Conservation (phyloP, 2,329 filamentous ascomycete species). For the Kalmusia sp. region DNA sequence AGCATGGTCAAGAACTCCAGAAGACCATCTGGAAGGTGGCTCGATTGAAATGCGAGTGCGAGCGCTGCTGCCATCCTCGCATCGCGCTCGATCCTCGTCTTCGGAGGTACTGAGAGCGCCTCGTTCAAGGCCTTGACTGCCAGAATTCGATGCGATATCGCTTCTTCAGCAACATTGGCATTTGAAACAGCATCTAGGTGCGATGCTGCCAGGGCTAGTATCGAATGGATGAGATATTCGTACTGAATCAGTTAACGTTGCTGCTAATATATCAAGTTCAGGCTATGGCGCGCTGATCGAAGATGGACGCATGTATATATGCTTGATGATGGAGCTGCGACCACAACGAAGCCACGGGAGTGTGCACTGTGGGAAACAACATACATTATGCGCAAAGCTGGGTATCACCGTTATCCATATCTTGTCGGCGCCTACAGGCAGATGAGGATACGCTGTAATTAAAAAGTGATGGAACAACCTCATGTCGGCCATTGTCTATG, state of each 20-base stretch:
- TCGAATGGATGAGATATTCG: conserved; percentile 74
- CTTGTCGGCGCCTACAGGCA: conserved; percentile 69
- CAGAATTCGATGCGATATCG: conserved; percentile 70
- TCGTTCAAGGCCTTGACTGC: conserved; percentile 62
- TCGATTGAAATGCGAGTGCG: conserved; percentile 47
- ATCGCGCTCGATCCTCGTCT: conserved; percentile 40
- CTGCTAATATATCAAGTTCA: too few species aligned
- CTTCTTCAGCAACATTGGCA: conserved; percentile 61
- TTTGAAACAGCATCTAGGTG: conserved; percentile 63
- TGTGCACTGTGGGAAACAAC: conserved; percentile 26
- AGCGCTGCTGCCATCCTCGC: conserved; percentile 47
- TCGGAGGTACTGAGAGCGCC: conserved; percentile 43
- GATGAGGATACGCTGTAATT: conserved; percentile 66
- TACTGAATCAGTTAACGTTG: conserved; percentile 55
- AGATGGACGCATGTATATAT: not conserved
- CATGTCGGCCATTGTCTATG: conserved; percentile 63
- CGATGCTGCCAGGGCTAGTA: conserved; percentile 72
- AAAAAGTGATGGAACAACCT: conserved; percentile 74
- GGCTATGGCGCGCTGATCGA: too few species aligned
- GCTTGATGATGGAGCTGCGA: too few species aligned
- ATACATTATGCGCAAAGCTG: conserved; percentile 69
- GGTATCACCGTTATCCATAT: conserved; percentile 74
- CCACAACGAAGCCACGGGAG: too few species aligned
- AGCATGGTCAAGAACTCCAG: conserved; percentile 48
- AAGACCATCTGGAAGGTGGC: conserved; percentile 46